Evolutionary conservation across 345 rosid species (phyloP), one percentile per base, ranked within the genome.

Genomic region (Salix suchowensis): DNA sequence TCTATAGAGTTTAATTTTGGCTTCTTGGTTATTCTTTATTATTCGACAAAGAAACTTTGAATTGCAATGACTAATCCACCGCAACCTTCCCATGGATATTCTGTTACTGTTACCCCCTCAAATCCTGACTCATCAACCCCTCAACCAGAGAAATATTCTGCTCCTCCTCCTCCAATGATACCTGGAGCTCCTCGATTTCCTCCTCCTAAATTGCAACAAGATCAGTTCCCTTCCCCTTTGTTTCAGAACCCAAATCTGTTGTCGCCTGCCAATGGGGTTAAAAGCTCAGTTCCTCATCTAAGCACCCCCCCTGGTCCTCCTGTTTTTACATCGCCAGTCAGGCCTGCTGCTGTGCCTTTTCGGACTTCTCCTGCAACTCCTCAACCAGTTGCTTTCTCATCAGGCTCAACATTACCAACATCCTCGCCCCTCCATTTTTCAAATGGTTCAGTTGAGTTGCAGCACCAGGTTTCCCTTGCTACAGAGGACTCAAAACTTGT

Each of bases 271-370:
- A 89, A 88, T 83, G 98, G 93, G 39, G 83, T 87, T 48, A 88
- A 81, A 21, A 90, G 93, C 76, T 86, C 90, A 9, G 48, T 84
- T 73, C 88, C 97, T 81, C 98, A 90, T 76, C 15, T 92, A 82
- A 96, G 98, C 86, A 93, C 95, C 34, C 97, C 98, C 0, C 98
- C 97, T 30, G 97, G 97, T 54, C 98, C 99, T 79, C 97, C 96
- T 14, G 88, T 93, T 26, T 96, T 96, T 79, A 85, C 82, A 69
- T 89, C 97, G 21, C 99, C 99, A 14, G 92, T 96, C 65, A 85
- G 94, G 39, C 97, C 97, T 55, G 97, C 99, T 76, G 92, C 97
- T 79, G 97, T 93, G 76, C 98, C 99, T 80, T 92, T 96, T 75
- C 90, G 94, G 68, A 89, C 91, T 30, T 91, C 97, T 13, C 99